Base-by-base conservation (phyloP, 371 early-diverging fungal genomes). In the Choanephora cucurbitarum region DNA sequence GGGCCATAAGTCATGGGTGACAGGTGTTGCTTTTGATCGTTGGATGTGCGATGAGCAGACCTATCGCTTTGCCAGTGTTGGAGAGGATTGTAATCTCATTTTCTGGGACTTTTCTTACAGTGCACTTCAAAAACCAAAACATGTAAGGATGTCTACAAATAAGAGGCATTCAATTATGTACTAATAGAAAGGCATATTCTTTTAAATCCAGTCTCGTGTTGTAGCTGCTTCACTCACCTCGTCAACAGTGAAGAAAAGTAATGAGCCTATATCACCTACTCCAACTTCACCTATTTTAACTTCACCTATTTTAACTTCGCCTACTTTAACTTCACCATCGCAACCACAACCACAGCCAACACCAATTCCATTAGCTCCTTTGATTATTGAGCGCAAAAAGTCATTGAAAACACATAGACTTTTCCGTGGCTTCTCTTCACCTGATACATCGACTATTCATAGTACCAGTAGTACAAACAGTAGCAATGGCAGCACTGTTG, bases 1-100 rank as follows among this genome's bases (percentile, higher is more conserved):
- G 61, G 98, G 97, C 3, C 99, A 99, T 68, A 83, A 85, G 42
- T 97, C 99, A 0, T 97, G 96, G 89, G 91, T 93, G 0, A 91
- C 88, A 13, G 79, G 81, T 11, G 86, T 99, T 0, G 89, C 88
- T 0, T 99, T 99, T 83, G 99, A 99, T 69, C 84, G 89, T 6
- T 88, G 90, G 86, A 80, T 85, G 48, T 94, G 91, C 58, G 91
- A 90, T 55, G 92, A 89, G 10, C 70, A 82, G 11, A 88, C 85
- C 22, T 96, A 94, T 70, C 78, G 97, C 22, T 91, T 97, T 66
- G 93, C 87, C 32, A 91, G 92, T 52, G 94, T 96, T 3, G 95
- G 94, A 5, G 97, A 97, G 44, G 98, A 97, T 57, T 86, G 90
- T 0, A 81, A 86, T 53, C 62, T 97, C n/a, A 72, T 93, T 15